Evolutionary conservation across 768 basidiomycete species (phyloP).

Genomic region (Pulveroboletus sp.): DNA sequence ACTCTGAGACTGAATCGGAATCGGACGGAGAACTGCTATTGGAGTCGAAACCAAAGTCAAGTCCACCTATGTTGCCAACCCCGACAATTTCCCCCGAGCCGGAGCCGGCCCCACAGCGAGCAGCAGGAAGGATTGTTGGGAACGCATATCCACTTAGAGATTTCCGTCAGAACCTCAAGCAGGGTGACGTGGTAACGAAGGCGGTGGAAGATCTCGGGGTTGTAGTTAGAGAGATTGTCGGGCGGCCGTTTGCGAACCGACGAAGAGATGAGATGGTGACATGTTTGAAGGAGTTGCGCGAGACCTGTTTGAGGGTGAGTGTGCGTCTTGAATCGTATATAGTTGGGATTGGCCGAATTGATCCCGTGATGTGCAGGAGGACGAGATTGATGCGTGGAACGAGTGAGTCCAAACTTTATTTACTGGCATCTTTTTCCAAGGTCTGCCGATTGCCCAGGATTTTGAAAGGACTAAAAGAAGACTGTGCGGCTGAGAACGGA

Average conservation of each 20-base stretch:
- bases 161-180: slow-evolving; percentile 64
- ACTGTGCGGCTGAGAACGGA: slow-evolving; percentile 51
- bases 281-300: slow-evolving; percentile 65
- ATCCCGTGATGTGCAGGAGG: slow-evolving; percentile 46
- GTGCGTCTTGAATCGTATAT: not conserved
- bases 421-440: not conserved
- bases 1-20: slow-evolving; percentile 56
- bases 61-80: slow-evolving; percentile 39
- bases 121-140: slow-evolving; percentile 72
- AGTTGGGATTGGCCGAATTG: not conserved
- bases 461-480: slow-evolving; percentile 50
- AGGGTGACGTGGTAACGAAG: slow-evolving; percentile 78
- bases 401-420: slow-evolving; percentile 36
- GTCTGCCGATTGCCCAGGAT: slow-evolving; percentile 42
- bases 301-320: slow-evolving; percentile 58
- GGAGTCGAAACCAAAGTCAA: slow-evolving; percentile 8
- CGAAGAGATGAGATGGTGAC: slow-evolving; percentile 67
- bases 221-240: slow-evolving; percentile 66
- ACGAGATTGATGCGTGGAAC: slow-evolving; percentile 84
- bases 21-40: slow-evolving; percentile 32
- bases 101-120: slow-evolving; percentile 46
- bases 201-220: slow-evolving; percentile 75
- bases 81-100: slow-evolving; percentile 49
- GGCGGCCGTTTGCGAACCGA: slow-evolving; percentile 64
- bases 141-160: slow-evolving; percentile 69